Percentiles rank a stretch among this genome's conserved stretches.
Conservation (phyloP, 2,329 filamentous ascomycete species). For the Fusarium buxicola region DNA sequence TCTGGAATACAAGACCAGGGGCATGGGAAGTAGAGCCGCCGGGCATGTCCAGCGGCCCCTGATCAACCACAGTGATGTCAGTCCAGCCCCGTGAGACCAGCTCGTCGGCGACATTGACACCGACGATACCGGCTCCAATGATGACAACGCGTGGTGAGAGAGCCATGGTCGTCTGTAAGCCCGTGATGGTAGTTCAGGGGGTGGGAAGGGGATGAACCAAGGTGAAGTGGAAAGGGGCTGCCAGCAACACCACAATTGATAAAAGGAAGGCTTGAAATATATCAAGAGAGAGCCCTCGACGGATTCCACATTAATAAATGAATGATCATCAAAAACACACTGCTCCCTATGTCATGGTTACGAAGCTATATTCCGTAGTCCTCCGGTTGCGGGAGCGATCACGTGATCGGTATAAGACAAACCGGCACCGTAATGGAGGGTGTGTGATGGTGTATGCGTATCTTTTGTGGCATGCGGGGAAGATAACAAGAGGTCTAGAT, state of each 20-base stretch:
- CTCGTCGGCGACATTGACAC: conserved; percentile 73
- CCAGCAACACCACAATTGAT: conserved; percentile 28
- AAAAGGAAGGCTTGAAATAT: conserved; percentile 31
- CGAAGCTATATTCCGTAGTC: conserved; percentile 34
- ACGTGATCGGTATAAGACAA: conserved; percentile 32
- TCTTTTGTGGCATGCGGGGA: conserved; percentile 27
- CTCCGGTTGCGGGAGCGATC: conserved; percentile 38
- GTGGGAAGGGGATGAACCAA: background rate
- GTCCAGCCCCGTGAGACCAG: conserved; percentile 71
- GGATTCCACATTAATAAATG: conserved; percentile 22
- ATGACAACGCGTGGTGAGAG: conserved; percentile 63
- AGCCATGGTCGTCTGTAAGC: conserved; percentile 23
- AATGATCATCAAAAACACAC: conserved; percentile 16
- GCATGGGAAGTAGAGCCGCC: conserved; percentile 75
- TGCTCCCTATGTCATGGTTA: conserved; percentile 29
- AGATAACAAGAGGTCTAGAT: conserved; percentile 33
- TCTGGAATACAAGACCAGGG: conserved; percentile 73
- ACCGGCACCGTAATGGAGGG: conserved; percentile 20
- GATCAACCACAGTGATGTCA: conserved; percentile 73
- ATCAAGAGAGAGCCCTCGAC: conserved; percentile 21
- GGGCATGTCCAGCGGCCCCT: conserved; percentile 71
- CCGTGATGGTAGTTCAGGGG: background rate
- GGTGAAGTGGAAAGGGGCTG: conserved; percentile 12
- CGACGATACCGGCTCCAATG: conserved; percentile 73
- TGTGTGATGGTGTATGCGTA: conserved; percentile 14